Evolutionary conservation across 768 basidiomycete species (phyloP).

Genomic region (Rhodosporidiobolus odoratus): DNA sequence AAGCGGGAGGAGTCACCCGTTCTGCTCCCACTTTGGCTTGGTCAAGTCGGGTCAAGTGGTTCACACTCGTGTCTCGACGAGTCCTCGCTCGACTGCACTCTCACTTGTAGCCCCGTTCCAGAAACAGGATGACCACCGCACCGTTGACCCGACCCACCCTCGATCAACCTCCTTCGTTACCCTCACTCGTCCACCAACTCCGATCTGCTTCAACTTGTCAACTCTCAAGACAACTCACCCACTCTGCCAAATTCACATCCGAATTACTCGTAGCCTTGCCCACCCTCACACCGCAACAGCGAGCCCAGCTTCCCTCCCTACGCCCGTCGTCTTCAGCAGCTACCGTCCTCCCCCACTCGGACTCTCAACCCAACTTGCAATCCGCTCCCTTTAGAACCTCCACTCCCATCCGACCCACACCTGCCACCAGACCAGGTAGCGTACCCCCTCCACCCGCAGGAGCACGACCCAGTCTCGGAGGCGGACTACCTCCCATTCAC

Average conservation of each 20-base stretch:
- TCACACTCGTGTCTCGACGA: too few relatives aligned
- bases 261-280: background rate
- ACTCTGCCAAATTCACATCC: background rate
- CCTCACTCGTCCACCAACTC: background rate
- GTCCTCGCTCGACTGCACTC: too few relatives aligned
- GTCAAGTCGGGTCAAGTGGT: too few relatives aligned
- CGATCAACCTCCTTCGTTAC: background rate
- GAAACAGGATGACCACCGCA: too few relatives aligned
- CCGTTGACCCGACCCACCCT: background rate
- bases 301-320: too few relatives aligned
- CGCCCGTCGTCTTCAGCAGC: background rate
- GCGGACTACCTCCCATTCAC: background rate
- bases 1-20: too few relatives aligned
- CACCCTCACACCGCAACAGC: too few relatives aligned
- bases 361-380: background rate
- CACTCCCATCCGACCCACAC: background rate
- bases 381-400: background rate
- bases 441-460: background rate
- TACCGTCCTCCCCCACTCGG: background rate
- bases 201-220: background rate
- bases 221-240: background rate
- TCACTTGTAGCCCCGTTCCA: too few relatives aligned
- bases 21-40: too few relatives aligned
- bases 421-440: background rate
- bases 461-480: background rate